phyloP scores from a whole-genome alignment of 306 rosid species.

The Erythrophleum fordii region DNA sequence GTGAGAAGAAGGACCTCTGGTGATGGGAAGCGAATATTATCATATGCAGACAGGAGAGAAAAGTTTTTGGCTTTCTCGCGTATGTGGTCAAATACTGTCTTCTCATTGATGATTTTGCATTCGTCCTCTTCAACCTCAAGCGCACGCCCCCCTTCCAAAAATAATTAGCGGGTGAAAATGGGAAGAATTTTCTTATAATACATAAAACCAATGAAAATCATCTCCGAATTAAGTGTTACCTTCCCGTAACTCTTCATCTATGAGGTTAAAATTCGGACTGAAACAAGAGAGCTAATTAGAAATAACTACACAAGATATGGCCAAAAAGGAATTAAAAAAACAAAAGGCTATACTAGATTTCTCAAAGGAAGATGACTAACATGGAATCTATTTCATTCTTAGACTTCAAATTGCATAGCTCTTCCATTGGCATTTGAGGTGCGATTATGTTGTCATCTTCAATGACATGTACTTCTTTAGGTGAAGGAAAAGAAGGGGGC shows the following conservation, averaged over 20 bases:
- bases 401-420: conserved; percentile 45
- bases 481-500: conserved; percentile 51
- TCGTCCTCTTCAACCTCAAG: conserved; percentile 56
- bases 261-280: conserved; percentile 90
- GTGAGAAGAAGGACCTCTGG: conserved; percentile 51
- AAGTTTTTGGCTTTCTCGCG: conserved; percentile 86
- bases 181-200: conserved; percentile 17
- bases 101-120: conserved; percentile 62
- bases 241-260: conserved; percentile 65
- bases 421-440: conserved; percentile 49
- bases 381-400: conserved; percentile 45
- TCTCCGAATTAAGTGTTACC: conserved; percentile 50
- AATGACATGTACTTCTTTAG: conserved; percentile 57
- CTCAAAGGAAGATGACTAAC: conserved; percentile 52
- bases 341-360: neutral
- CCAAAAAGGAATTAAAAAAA: neutral
- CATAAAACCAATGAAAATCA: neutral
- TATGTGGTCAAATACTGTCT: conserved; percentile 88
- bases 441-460: conserved; percentile 52
- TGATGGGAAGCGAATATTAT: conserved; percentile 52
- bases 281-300: conserved; percentile 23
- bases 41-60: conserved; percentile 53
- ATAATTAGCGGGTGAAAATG: conserved; percentile 35
- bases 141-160: conserved; percentile 53
- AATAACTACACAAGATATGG: neutral